Conservation (phyloP, 352 stramenopile genomes). For the Pythium plurisporium region DNA sequence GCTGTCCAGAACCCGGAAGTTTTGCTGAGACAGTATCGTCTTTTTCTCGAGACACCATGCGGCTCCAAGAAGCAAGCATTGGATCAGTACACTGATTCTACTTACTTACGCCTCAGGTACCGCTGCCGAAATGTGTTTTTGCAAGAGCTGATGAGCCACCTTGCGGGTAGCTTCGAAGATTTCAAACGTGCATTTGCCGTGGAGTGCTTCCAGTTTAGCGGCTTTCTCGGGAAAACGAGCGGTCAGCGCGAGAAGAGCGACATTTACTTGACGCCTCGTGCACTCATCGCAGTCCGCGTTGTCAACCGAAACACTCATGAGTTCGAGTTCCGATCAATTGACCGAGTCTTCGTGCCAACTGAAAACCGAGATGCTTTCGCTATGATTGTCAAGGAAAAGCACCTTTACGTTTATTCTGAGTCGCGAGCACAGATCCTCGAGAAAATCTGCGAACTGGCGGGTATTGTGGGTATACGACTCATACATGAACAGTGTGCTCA, state of each 20-base stretch:
- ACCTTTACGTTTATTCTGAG: conserved; percentile 73
- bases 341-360: conserved; percentile 40
- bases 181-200: conserved; percentile 69
- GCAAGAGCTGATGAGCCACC: conserved; percentile 80
- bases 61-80: conserved; percentile 54
- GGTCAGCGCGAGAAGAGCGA: conserved; percentile 73
- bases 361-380: conserved; percentile 57
- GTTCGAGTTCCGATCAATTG: conserved; percentile 65
- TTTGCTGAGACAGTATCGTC: conserved; percentile 62
- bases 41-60: conserved; percentile 64
- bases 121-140: conserved; percentile 74
- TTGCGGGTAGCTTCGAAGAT: conserved; percentile 70
- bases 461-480: conserved; percentile 62
- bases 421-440: conserved; percentile 52
- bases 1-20: conserved; percentile 68
- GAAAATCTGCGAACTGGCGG: conserved; percentile 57
- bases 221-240: conserved; percentile 61
- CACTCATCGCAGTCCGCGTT: conserved; percentile 57
- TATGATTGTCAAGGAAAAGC: conserved; percentile 50
- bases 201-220: conserved; percentile 69
- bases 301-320: conserved; percentile 69
- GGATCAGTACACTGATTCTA: conserved; percentile 53
- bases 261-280: conserved; percentile 63
- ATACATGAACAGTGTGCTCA: conserved; percentile 28
- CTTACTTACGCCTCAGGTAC: conserved; percentile 69